phyloP scores from a whole-genome alignment of 2,329 filamentous ascomycete genomes.

The Exophiala xenobiotica region DNA sequence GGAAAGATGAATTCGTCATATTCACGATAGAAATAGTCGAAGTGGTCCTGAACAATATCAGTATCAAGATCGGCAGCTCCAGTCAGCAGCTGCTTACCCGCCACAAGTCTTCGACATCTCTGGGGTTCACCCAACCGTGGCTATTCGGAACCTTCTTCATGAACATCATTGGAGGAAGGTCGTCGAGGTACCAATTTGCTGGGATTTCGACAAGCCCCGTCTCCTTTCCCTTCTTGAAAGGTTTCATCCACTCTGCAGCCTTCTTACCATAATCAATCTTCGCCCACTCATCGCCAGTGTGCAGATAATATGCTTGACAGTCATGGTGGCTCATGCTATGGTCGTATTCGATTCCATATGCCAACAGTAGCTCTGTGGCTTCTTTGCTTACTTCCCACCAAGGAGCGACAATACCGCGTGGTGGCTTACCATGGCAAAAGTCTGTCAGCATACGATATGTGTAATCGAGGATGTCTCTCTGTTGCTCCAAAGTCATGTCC shows the following conservation, averaged over 20 bases:
- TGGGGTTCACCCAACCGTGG: conserved; percentile 32
- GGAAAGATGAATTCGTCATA: conserved; percentile 49
- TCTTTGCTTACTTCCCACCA: conserved; percentile 70
- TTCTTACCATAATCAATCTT: conserved; percentile 8
- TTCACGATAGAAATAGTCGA: conserved; percentile 46
- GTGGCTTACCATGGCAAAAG: conserved; percentile 41
- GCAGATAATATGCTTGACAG: conserved; percentile 37
- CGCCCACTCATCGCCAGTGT: conserved; percentile 37
- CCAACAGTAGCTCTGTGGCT: conserved; percentile 53
- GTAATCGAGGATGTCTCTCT: conserved; percentile 38
- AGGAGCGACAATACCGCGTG: conserved; percentile 53
- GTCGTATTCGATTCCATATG: conserved; percentile 46
- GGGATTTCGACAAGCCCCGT: conserved; percentile 45
- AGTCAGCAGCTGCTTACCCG: conserved; percentile 34
- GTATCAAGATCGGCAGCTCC: conserved; percentile 46
- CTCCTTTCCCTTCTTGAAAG: conserved; percentile 44
- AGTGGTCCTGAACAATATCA: conserved; percentile 39
- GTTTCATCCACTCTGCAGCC: conserved; percentile 15
- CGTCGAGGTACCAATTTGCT: conserved; percentile 48
- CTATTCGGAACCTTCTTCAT: conserved; percentile 43
- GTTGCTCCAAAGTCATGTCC: conserved; percentile 33
- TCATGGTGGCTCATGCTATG: conserved; percentile 52
- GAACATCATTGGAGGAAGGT: conserved; percentile 49
- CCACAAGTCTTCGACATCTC: conserved; percentile 44
- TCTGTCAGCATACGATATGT: conserved; percentile 40